Conservation (phyloP, 2,329 filamentous ascomycete genomes). For the Penicillium sp. region DNA sequence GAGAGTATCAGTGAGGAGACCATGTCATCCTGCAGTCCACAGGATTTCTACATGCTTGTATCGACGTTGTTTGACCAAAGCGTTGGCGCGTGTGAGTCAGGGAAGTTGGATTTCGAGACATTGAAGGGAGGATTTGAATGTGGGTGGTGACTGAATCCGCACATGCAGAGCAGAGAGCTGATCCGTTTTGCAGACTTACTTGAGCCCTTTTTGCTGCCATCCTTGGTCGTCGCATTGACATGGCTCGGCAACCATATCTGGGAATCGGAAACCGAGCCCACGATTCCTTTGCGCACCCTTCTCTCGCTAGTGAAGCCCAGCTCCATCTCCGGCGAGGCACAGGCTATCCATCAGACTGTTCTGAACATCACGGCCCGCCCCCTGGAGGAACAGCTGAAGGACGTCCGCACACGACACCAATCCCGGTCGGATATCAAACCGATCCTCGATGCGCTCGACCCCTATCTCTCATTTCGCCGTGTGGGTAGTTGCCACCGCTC, state of each 20-base stretch:
- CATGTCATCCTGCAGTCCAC: slow-evolving; percentile 62
- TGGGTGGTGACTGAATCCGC: slow-evolving; percentile 33
- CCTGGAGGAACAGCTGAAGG: slow-evolving; percentile 53
- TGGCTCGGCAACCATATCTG: slow-evolving; percentile 60
- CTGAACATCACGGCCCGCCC: slow-evolving; percentile 54
- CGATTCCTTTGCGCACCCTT: slow-evolving; percentile 55
- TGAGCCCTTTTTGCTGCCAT: slow-evolving; percentile 62
- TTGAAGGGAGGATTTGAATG: slow-evolving; percentile 63
- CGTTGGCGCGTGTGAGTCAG: slow-evolving; percentile 55
- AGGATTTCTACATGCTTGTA: slow-evolving; percentile 62
- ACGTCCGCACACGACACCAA: slow-evolving; percentile 50
- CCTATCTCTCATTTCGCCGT: slow-evolving; percentile 51
- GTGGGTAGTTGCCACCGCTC: slow-evolving; percentile 45
- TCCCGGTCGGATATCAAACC: slow-evolving; percentile 53
- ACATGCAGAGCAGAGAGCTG: background rate
- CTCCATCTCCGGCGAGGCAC: slow-evolving; percentile 58
- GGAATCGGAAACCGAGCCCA: slow-evolving; percentile 49
- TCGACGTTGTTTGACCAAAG: slow-evolving; percentile 62
- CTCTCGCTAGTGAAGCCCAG: slow-evolving; percentile 56
- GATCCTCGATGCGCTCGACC: slow-evolving; percentile 52
- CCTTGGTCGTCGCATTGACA: slow-evolving; percentile 56
- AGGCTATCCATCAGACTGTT: slow-evolving; percentile 60
- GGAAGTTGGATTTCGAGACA: slow-evolving; percentile 55
- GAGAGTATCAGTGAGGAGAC: slow-evolving; percentile 64
- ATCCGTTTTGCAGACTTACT: slow-evolving; percentile 51